Percentiles rank a stretch among this genome's conserved stretches.
phyloP scores from a whole-genome alignment of 495 filamentous ascomycete genomes.

The Penicillium chermesinum region DNA sequence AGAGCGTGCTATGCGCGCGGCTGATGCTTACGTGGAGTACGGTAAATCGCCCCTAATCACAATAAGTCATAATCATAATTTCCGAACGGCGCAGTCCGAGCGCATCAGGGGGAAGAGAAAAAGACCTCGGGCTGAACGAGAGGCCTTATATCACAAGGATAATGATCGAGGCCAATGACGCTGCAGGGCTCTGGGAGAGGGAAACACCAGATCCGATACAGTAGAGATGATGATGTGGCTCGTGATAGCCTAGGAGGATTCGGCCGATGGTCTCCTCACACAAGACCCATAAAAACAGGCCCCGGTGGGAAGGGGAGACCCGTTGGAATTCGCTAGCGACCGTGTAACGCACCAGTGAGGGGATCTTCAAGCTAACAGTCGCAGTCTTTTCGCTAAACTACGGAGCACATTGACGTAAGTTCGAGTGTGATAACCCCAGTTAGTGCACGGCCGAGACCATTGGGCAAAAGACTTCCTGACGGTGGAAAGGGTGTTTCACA shows the following conservation, averaged over 20 bases:
- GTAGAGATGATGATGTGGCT: slow-evolving; percentile 2
- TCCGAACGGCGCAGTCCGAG: background rate
- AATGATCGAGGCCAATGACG: background rate
- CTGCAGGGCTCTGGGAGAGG: slow-evolving; percentile 11
- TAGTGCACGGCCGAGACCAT: slow-evolving; percentile 3
- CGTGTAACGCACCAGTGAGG: slow-evolving; percentile 11
- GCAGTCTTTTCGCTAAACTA: too few species aligned
- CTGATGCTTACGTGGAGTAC: slow-evolving; percentile 12
- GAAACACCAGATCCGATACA: slow-evolving; percentile 8
- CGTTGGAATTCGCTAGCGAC: slow-evolving; percentile 6
- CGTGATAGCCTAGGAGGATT: background rate
- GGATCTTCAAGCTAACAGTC: background rate
- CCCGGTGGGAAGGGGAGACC: background rate
- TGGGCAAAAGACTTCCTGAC: background rate
- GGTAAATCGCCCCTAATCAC: slow-evolving; percentile 5
- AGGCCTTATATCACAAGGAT: background rate
- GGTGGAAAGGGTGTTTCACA: slow-evolving; percentile 15
- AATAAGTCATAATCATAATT: background rate
- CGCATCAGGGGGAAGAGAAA: background rate
- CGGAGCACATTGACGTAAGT: too few species aligned
- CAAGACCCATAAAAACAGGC: background rate
- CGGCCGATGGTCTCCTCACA: slow-evolving; percentile 1
- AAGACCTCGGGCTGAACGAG: too few species aligned
- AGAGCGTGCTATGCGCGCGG: slow-evolving; percentile 21
- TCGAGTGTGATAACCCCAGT: background rate